A percentile compares a stretch with the other conserved stretches of the same genome.
These are phyloP conservation scores for Nigrospora osmanthi DNA, from an alignment of 2,329 filamentous ascomycete genomes.

Conservation along the genomic window DNA sequence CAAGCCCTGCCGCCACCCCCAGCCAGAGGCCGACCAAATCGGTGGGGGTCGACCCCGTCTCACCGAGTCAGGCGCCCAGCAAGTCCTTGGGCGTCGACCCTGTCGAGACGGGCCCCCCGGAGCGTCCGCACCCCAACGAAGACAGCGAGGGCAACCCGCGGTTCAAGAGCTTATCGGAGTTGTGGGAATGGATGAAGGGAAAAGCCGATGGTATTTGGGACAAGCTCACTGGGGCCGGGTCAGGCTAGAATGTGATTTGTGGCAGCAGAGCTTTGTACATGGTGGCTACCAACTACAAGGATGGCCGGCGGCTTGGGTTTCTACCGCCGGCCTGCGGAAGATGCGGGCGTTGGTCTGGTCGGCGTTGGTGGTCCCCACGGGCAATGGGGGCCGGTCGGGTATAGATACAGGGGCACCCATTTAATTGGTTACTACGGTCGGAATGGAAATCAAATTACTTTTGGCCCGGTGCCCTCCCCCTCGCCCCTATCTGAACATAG, in stretches of 20 bases:
- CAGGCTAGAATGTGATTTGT: neutral
- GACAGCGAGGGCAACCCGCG: neutral
- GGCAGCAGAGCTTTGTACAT: too few relatives aligned
- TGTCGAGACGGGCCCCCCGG: neutral
- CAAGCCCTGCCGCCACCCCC: neutral
- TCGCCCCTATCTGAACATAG: too few relatives aligned
- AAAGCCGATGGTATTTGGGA: neutral
- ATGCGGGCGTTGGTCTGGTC: too few relatives aligned
- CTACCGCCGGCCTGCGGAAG: too few relatives aligned
- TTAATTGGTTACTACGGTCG: too few relatives aligned
- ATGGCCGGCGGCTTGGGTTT: too few relatives aligned
- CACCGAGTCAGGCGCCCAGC: neutral
- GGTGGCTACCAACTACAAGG: too few relatives aligned
- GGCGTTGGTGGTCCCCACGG: too few relatives aligned
- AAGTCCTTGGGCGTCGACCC: neutral
- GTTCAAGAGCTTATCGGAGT: neutral
- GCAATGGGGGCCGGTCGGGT: too few relatives aligned
- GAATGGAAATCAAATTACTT: too few relatives aligned
- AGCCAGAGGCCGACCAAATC: neutral
- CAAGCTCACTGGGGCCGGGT: neutral
- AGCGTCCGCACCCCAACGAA: neutral
- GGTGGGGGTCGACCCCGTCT: neutral
- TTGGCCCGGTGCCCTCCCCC: too few relatives aligned
- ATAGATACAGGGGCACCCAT: too few relatives aligned
- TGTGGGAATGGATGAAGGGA: constrained; percentile 1